These are phyloP conservation scores for Colletotrichum agaves DNA, from an alignment of 2,329 filamentous ascomycete species.

Conservation along the genomic window DNA sequence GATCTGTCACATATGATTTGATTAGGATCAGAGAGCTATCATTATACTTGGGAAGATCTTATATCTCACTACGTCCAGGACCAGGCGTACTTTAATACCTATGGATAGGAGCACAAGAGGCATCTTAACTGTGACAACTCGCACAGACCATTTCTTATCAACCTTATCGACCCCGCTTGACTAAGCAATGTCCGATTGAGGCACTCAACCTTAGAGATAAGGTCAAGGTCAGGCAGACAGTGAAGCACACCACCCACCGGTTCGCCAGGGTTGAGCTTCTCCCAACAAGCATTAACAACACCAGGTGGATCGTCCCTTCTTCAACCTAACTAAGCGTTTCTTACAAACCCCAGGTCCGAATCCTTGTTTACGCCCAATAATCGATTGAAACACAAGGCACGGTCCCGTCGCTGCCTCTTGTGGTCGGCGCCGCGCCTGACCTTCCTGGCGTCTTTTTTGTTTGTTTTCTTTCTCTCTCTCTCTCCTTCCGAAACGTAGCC, in stretches of 20 bases:
- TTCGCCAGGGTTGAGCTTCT: conserved; percentile 25
- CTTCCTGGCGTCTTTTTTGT: conserved; percentile 2
- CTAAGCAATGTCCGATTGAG: conserved; percentile 23
- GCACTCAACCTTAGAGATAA: conserved; percentile 13
- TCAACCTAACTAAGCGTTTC: conserved; percentile 4
- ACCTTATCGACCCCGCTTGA: conserved; percentile 17
- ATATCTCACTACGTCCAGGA: no score
- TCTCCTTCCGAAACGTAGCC: conserved; percentile 17
- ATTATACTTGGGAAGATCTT: no score
- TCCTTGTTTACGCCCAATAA: conserved; percentile 16
- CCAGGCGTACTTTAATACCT: no score
- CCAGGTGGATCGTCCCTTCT: conserved; percentile 28
- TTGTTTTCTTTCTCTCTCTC: neutral
- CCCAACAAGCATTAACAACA: no score
- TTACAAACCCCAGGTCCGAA: conserved; percentile 1
- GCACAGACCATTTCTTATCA: conserved; percentile 7
- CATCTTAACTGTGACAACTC: no score
- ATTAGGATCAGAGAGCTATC: no score
- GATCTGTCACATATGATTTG: no score
- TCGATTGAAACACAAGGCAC: conserved; percentile 20
- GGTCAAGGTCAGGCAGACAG: conserved; percentile 3
- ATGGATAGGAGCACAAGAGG: no score
- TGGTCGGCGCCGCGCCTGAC: conserved; percentile 13
- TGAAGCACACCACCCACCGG: neutral
- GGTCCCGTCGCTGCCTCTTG: conserved; percentile 28